A percentile compares a stretch with the other conserved stretches of the same genome.
These are phyloP conservation scores for Eutreptiella sp. DNA, from an alignment of 208 protist genomes.

Conservation along the genomic window DNA sequence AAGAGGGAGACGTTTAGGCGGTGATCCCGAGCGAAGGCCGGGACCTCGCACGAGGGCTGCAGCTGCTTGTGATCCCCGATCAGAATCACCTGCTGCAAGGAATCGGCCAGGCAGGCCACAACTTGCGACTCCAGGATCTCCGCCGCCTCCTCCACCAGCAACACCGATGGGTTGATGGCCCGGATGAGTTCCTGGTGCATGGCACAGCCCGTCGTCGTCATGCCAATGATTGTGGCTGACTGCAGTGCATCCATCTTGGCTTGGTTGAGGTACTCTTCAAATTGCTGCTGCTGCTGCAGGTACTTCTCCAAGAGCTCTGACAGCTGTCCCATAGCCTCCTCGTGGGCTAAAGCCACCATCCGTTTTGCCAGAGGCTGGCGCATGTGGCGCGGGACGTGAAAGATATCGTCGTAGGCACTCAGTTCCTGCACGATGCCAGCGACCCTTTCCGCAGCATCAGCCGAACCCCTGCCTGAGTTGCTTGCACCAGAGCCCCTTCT, in stretches of 20 bases:
- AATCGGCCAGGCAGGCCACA: constrained; percentile 78
- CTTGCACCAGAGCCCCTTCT: no score
- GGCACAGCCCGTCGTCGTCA: constrained; percentile 82
- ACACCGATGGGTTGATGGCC: constrained; percentile 62
- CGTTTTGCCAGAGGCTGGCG: no score
- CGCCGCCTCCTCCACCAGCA: constrained; percentile 85
- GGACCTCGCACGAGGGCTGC: constrained; percentile 74
- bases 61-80: constrained; percentile 85
- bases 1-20: constrained; percentile 77
- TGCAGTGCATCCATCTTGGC: constrained; percentile 17
- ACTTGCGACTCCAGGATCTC: constrained; percentile 85
- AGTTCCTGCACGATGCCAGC: no score
- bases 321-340: no score
- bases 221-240: constrained; percentile 71
- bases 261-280: no score
- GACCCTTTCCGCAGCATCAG: no score
- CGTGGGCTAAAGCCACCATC: no score
- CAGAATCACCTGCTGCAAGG: constrained; percentile 74
- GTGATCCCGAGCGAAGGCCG: constrained; percentile 57
- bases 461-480: no score
- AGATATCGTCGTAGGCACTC: no score
- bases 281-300: no score
- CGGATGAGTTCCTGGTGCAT: constrained; percentile 77
- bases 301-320: no score
- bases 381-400: no score